Percentiles rank a stretch among this genome's conserved stretches.
Evolutionary conservation across 345 rosid species (phyloP).

Genomic region (Corymbia maculata): DNA sequence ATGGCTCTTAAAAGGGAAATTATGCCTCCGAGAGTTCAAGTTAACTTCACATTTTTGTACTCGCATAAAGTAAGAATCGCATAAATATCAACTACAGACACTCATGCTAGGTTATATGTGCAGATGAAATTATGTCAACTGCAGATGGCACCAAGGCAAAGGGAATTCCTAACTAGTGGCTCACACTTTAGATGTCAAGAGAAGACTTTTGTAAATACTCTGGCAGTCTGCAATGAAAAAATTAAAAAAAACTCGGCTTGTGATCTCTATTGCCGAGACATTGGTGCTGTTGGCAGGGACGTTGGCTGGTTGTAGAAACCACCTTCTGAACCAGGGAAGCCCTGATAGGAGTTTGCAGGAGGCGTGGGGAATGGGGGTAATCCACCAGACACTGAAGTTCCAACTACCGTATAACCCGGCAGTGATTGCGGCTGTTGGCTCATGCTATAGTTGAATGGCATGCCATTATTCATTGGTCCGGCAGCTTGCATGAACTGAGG

Average conservation of each 20-base stretch:
- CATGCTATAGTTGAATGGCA: constrained; percentile 42
- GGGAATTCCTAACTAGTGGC: neutral
- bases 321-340: constrained; percentile 62
- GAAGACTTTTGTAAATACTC: neutral
- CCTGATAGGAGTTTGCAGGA: constrained; percentile 41
- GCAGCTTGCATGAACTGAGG: constrained; percentile 35
- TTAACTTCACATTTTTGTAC: neutral
- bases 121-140: neutral
- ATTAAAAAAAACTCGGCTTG: neutral
- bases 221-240: neutral
- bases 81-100: neutral
- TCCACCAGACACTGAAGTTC: constrained; percentile 28
- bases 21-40: neutral
- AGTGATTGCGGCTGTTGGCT: constrained; percentile 28
- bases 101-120: neutral
- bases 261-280: constrained; percentile 49
- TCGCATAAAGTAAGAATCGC: neutral
- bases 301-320: constrained; percentile 49
- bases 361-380: constrained; percentile 29
- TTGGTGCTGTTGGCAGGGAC: constrained; percentile 49
- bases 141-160: neutral
- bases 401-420: constrained; percentile 27
- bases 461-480: constrained; percentile 28
- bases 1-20: neutral
- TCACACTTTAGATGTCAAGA: neutral